Percentiles rank a stretch among this genome's conserved stretches.
phyloP scores from a whole-genome alignment of 2,329 filamentous ascomycete genomes.

The Cladobotryum protrusum region DNA sequence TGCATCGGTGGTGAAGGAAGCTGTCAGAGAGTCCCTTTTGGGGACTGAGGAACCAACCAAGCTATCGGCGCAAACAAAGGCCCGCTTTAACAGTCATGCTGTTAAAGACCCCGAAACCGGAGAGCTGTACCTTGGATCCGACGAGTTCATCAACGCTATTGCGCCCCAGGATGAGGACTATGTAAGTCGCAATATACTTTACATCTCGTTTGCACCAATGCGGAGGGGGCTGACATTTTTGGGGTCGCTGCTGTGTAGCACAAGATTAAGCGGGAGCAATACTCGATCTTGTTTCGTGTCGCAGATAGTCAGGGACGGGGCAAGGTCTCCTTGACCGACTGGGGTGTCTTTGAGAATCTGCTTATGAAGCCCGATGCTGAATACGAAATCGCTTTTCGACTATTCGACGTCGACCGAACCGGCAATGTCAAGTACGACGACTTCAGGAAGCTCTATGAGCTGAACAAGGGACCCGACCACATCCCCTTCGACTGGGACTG shows the following conservation, averaged over 20 bases:
- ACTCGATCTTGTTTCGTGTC: conserved; percentile 85
- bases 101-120: conserved; percentile 67
- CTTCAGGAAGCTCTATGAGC: conserved; percentile 77
- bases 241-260: conserved; percentile 51
- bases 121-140: conserved; percentile 71
- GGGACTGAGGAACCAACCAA: conserved; percentile 53
- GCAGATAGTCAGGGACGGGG: conserved; percentile 74
- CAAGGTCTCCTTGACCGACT: conserved; percentile 74
- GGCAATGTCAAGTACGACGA: conserved; percentile 86
- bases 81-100: conserved; percentile 71
- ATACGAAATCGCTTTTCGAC: conserved; percentile 96
- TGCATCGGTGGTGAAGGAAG: conserved; percentile 53
- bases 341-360: conserved; percentile 90
- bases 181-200: conserved; percentile 51
- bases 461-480: conserved; percentile 77
- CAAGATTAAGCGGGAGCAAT: conserved; percentile 96
- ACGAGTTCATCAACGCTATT: conserved; percentile 88
- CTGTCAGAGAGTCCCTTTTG: conserved; percentile 74
- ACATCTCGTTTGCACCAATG: neutral
- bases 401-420: conserved; percentile 82
- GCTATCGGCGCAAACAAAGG: conserved; percentile 68
- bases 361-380: conserved; percentile 92
- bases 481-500: conserved; percentile 97
- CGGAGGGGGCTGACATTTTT: neutral
- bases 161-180: conserved; percentile 85